These are phyloP conservation scores for Pittosporum tobira DNA, from an alignment of 129 eudicot species.

Conservation along the genomic window DNA sequence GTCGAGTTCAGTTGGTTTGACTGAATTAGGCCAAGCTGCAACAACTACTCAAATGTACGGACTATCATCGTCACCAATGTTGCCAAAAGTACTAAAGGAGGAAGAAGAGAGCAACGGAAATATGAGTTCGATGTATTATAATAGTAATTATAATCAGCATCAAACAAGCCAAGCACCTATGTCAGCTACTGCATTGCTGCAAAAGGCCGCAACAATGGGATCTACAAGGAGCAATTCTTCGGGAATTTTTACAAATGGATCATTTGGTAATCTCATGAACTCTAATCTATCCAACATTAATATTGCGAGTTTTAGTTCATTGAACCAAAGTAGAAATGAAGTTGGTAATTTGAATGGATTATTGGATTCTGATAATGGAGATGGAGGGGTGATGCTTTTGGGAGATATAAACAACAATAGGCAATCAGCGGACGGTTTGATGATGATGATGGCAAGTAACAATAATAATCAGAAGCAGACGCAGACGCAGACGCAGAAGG, in stretches of 20 bases:
- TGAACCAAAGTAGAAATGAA: conserved; percentile 15
- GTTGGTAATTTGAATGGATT: conserved; percentile 16
- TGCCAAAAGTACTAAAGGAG: conserved; percentile 34
- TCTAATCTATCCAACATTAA: conserved; percentile 18
- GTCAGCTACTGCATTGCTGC: conserved; percentile 77
- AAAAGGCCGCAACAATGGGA: conserved; percentile 74
- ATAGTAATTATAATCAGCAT: conserved; percentile 17
- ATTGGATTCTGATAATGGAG: conserved; percentile 18
- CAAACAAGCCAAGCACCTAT: conserved; percentile 30
- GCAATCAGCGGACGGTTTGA: conserved; percentile 13
- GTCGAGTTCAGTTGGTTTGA: conserved; percentile 31
- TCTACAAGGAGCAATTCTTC: conserved; percentile 41
- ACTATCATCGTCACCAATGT: conserved; percentile 22
- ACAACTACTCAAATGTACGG: conserved; percentile 21
- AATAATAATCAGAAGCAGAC: conserved; percentile 10
- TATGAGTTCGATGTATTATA: conserved; percentile 35
- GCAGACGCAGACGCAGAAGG: background rate
- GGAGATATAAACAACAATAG: background rate
- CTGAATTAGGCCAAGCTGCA: conserved; percentile 24
- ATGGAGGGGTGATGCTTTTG: conserved; percentile 14
- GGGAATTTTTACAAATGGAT: conserved; percentile 22
- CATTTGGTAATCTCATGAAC: conserved; percentile 47
- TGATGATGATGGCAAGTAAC: conserved; percentile 25
- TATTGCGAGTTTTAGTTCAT: conserved; percentile 13
- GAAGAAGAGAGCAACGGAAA: conserved; percentile 37